Evolutionary conservation across 148 eudicot genomes (phyloP), one percentile per base, ranked within the genome.

Genomic region (Talinum fruticosum): DNA sequence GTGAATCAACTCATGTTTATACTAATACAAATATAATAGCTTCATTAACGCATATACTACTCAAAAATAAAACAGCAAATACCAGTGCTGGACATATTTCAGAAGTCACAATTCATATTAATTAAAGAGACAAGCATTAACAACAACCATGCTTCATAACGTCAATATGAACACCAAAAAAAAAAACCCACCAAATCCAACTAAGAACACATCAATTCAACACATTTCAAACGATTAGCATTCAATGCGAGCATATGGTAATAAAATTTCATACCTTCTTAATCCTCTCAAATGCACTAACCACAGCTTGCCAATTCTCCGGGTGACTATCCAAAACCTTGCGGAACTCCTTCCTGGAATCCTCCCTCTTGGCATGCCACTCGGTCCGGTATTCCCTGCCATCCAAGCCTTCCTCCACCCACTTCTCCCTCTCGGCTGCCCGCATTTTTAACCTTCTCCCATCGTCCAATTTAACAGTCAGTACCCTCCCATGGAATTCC

Each of bases 241-340:
- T 1, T 45, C 45, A 0, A 30, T 36, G 10, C 26, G 64, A 44
- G 4, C 23, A 4, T 29, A 64, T 21, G 53, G 2, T 32, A 37
- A 4, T 34, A 51, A 15, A 29, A 76, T 24, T 15, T 54, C 35
- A 82, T 83, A 94, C 98, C 98, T 95, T 95, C 78, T 90, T 89
- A 82, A 95, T 83, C 85, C 87, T 87, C 84, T 95, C 91, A 81
- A 95, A 95, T 51, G 97, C 94, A 73, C 82, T 79, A 70, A 96
- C 89, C 54, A 93, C 97, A 1, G 94, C 99, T 83, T 96, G 99
- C 99, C 99, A 96, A 80, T 93, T 88, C 84, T 93, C 90, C 8
- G 99, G 99, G 8, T 82, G 86, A 30, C 93, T 79, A 38, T 96
- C 97, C 74, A 96, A 73, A 80, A 93, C 90, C 79, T 78, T 89